Conservation (phyloP, 257 asterid genomes). For the Capsicum baccatum region DNA sequence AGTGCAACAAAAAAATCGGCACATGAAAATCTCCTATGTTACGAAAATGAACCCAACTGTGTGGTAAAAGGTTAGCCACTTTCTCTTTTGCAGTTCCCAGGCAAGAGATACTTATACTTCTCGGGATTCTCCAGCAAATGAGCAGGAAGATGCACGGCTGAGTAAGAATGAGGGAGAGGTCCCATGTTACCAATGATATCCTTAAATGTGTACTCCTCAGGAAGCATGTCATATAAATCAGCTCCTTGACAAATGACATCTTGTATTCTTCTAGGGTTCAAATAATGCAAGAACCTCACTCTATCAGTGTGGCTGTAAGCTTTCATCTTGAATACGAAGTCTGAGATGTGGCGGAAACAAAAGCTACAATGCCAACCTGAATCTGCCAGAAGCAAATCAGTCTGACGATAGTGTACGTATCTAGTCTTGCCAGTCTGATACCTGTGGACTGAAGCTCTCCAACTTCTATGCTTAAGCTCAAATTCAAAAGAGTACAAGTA, state of each 20-base stretch:
- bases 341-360: constrained; percentile 62
- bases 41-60: constrained; percentile 1
- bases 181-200: constrained; percentile 75
- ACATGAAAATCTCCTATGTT: constrained; percentile 26
- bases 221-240: constrained; percentile 68
- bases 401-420: constrained; percentile 66
- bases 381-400: constrained; percentile 60
- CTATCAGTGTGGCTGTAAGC: constrained; percentile 75
- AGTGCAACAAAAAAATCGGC: constrained; percentile 32
- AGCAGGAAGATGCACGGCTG: constrained; percentile 67
- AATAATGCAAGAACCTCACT: constrained; percentile 57
- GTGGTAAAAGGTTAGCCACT: constrained; percentile 40
- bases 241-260: constrained; percentile 64
- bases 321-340: constrained; percentile 75
- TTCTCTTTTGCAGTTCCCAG: constrained; percentile 67
- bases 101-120: constrained; percentile 57
- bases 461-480: constrained; percentile 48
- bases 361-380: constrained; percentile 89
- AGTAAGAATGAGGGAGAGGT: constrained; percentile 61
- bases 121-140: constrained; percentile 56
- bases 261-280: constrained; percentile 64
- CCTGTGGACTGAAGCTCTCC: constrained; percentile 77
- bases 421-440: constrained; percentile 53
- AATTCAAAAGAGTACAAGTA: constrained; percentile 72
- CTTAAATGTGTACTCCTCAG: constrained; percentile 71